Percentiles rank a stretch among this genome's conserved stretches.
Evolutionary conservation across 78 protist species (phyloP).

Genomic region (Dictyostelium intermedium): DNA sequence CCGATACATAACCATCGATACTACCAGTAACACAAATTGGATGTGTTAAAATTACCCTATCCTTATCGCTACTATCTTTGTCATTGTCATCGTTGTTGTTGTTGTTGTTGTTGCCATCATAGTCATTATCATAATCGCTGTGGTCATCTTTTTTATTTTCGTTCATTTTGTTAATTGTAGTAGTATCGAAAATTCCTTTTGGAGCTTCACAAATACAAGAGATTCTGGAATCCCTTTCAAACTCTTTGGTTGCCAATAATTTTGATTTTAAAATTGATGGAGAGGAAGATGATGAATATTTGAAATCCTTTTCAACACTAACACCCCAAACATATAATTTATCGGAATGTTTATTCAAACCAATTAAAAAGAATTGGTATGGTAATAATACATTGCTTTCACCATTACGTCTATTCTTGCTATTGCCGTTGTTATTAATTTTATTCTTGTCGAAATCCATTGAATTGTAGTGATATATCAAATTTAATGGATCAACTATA

Average conservation of each 20-base stretch:
- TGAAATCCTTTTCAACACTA: neutral
- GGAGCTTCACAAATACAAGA: slow-evolving; percentile 56
- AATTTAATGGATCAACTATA: slow-evolving; percentile 29
- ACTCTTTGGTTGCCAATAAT: slow-evolving; percentile 28
- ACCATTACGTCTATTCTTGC: neutral
- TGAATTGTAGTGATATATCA: neutral
- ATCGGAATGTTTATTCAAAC: slow-evolving; percentile 22
- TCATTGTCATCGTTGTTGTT: neutral
- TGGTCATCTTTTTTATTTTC: neutral
- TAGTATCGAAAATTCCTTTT: slow-evolving; percentile 25
- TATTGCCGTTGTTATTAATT: neutral
- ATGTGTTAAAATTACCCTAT: slow-evolving; percentile 1
- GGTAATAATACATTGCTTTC: neutral
- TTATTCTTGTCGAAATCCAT: neutral
- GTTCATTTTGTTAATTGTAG: neutral
- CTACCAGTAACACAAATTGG: slow-evolving; percentile 56
- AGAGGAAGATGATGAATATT: neutral
- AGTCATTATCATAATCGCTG: neutral
- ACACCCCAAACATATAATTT: slow-evolving; percentile 50
- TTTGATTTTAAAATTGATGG: slow-evolving; percentile 24
- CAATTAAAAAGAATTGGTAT: slow-evolving; percentile 34
- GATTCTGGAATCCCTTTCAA: neutral
- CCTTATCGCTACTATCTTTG: neutral
- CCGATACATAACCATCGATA: slow-evolving; percentile 25
- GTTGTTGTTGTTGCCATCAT: neutral